Conservation (phyloP, 169 alveolate species). For the Fabrea salina region DNA sequence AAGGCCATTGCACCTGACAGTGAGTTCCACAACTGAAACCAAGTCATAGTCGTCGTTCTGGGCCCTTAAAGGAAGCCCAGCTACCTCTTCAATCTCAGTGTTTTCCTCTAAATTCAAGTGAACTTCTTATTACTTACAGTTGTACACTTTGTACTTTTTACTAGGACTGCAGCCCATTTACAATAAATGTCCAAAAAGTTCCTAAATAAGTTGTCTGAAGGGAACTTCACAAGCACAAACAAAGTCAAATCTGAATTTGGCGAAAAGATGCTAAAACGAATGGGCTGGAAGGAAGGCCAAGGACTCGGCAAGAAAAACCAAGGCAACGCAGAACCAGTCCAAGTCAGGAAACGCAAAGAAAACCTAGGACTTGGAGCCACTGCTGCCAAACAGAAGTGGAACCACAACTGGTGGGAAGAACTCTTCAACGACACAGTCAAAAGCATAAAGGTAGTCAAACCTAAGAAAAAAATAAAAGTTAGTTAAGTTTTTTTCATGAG, state of each 20-base stretch:
- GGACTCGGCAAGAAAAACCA: constrained; percentile 48
- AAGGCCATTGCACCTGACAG: neutral
- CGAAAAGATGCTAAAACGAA: constrained; percentile 45
- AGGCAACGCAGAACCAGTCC: constrained; percentile 43
- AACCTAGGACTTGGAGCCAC: constrained; percentile 43
- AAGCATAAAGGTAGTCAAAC: neutral
- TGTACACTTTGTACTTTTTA: too few relatives aligned
- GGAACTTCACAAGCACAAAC: constrained; percentile 19
- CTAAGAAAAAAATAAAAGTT: neutral
- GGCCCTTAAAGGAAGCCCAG: neutral
- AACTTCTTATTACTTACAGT: too few relatives aligned
- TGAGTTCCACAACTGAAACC: neutral
- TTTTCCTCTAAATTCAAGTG: neutral
- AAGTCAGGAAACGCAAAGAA: constrained; percentile 46
- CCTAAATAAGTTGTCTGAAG: constrained; percentile 41
- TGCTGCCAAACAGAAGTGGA: constrained; percentile 41
- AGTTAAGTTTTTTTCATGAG: too few relatives aligned
- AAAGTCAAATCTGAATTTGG: constrained; percentile 52
- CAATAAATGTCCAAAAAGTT: constrained; percentile 59
- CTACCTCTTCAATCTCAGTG: constrained; percentile 4
- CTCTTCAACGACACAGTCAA: constrained; percentile 40
- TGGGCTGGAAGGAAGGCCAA: constrained; percentile 60
- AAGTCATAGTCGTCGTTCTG: constrained; percentile 15
- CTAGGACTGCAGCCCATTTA: too few relatives aligned
- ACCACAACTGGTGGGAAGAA: constrained; percentile 51